Conservation (phyloP, 192 early-diverging fungal genomes). For the Dissophora globulifera region DNA sequence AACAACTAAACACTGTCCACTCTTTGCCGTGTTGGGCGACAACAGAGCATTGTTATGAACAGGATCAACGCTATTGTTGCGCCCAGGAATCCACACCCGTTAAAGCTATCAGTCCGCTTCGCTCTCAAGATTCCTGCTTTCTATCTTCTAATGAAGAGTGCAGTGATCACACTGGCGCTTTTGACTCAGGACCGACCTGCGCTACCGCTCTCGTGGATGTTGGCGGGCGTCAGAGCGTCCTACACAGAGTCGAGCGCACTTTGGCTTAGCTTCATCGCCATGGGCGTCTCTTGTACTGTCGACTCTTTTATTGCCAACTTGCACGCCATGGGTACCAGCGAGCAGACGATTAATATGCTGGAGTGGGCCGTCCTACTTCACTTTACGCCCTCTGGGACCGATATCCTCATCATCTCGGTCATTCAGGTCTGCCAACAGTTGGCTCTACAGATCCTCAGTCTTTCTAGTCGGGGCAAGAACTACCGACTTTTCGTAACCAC, state of each 20-base stretch:
- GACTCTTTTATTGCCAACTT: constrained; percentile 52
- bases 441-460: constrained; percentile 52
- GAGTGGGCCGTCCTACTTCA: constrained; percentile 60
- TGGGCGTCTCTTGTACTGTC: constrained; percentile 41
- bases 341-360: constrained; percentile 55
- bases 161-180: constrained; percentile 38
- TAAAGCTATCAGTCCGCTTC: constrained; percentile 52
- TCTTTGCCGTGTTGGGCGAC: background rate
- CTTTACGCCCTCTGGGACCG: constrained; percentile 44
- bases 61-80: constrained; percentile 62
- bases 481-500: constrained; percentile 56
- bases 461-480: constrained; percentile 50
- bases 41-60: constrained; percentile 58
- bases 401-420: constrained; percentile 57
- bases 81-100: constrained; percentile 55
- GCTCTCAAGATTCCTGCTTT: constrained; percentile 55
- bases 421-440: constrained; percentile 55
- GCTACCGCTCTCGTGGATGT: constrained; percentile 9
- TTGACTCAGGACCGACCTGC: constrained; percentile 22
- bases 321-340: constrained; percentile 23
- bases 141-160: constrained; percentile 55
- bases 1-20: too few relatives aligned
- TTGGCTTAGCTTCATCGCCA: constrained; percentile 51
- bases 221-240: constrained; percentile 4
- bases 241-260: constrained; percentile 47